Evolutionary conservation across 306 rosid genomes (phyloP), one percentile per base, ranked within the genome.

Genomic region (Ammopiptanthus mongolicus): DNA sequence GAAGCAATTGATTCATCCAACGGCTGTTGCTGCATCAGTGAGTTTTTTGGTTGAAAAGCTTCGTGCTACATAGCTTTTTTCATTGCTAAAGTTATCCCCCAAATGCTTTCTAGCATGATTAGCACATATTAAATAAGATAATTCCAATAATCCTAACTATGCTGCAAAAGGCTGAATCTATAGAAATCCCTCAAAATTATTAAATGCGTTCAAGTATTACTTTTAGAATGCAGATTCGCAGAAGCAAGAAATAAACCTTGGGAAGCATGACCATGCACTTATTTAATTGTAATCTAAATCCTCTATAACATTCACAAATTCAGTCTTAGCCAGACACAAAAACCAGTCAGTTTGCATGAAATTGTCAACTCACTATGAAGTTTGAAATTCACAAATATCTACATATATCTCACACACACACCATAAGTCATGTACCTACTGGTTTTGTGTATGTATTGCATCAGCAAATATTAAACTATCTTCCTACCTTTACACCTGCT

Each of bases 401-500:
- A 64, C 15, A 64, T 10, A 65, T 15, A 52, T 39, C 55, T 29
- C 28, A 7, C 8, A 42, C 17, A 19, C 37, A 69, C 25, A 33
- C 50, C 41, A 60, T 46, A 52, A 76, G 71, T 60, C 60, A 44
- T 74, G 36, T 74, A 69, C 33, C 56, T 37, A 60, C 60, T 14
- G 44, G 69, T 69, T 70, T 47, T 46, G 50, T 10, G 61, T 33
- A 63, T 12, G 48, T 17, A 62, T 80, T 41, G 73, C 71, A 28
- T 39, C 36, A 42, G 63, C 59, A 31, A 75, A 78, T 36, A 52
- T 69, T 37, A 59, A 69, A 44, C 63, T 55, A 51, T 62, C 66
- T 78, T 52, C 78, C 44, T 77, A 88, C 89, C 88, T 87, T 88
- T 51, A 88, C 75, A 50, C 83, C 80, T 18, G 86, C 86, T 5